Evolutionary conservation across 306 rosid species (phyloP).

Genomic region (Fragaria iinumae): DNA sequence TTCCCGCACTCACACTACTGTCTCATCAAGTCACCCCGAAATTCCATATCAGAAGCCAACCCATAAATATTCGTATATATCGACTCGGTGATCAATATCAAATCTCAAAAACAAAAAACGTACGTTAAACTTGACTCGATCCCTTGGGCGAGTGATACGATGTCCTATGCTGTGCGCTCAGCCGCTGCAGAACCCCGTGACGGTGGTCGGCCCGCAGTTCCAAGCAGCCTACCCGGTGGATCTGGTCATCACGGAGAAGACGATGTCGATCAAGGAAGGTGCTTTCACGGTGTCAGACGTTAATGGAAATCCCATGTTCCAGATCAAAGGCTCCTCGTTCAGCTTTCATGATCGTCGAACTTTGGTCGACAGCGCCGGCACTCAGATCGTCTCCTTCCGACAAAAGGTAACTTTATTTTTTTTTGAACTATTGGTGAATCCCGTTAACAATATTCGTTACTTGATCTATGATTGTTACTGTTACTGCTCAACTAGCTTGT

Average conservation of each 20-base stretch:
- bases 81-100: background rate
- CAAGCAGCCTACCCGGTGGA: conserved; percentile 34
- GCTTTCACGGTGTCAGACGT: conserved; percentile 34
- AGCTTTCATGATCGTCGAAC: conserved; percentile 39
- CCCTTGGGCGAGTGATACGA: background rate
- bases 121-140: background rate
- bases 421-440: background rate
- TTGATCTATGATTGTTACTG: background rate
- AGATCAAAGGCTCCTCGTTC: conserved; percentile 39
- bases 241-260: conserved; percentile 27
- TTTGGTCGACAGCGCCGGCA: conserved; percentile 32
- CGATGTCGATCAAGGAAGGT: conserved; percentile 33
- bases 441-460: background rate
- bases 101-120: background rate
- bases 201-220: conserved; percentile 34
- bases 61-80: background rate
- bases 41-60: background rate
- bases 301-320: conserved; percentile 40
- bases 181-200: conserved; percentile 21
- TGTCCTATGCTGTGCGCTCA: conserved; percentile 13
- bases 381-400: conserved; percentile 32
- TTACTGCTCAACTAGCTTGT: background rate
- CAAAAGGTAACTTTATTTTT: conserved; percentile 29
- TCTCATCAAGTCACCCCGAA: background rate
- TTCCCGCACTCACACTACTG: background rate